Base-by-base conservation (phyloP, 2,329 filamentous ascomycete species). In the Aspergillus sp. region DNA sequence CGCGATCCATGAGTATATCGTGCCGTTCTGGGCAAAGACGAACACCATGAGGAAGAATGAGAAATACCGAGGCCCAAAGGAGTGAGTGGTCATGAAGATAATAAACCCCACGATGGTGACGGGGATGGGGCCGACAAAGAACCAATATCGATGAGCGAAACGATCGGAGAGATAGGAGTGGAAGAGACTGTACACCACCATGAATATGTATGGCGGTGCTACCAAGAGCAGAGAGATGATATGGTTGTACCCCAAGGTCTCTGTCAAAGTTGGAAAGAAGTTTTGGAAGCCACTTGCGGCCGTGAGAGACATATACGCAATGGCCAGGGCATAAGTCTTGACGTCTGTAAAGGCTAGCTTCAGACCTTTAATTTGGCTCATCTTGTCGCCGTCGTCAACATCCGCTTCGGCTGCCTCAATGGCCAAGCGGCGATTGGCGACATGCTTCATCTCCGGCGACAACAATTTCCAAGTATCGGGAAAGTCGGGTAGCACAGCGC, bases 11-110 rank as follows among this genome's bases (percentile, higher is more conserved):
- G 78, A 76, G 62, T 76, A 80, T 12, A 77, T 61, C 4, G 81
- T 84, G 36, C 80, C 80, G 73, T 84, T 83, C 71, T 82, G 82
- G 15, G 81, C 78, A 65, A 85, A 85, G 59, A 86, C 78, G 64
- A 85, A 84, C 63, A 80, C 79, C 76, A 85, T 81, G 28, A 85
- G 74, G 76, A 85, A 85, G 58, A 85, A 76, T 41, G 78, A 80
- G 71, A 85, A 82, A 74, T 86, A 87, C 17, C 81, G 79, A 0
- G 83, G 78, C 0, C 81, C 84, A 57, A 86, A 85, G 30, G 67
- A 67, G 8, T 77, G 67, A 4, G 80, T 81, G 5, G 79, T 79
- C 81, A 85, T 85, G 74, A 85, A 86, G 58, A 86, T 73, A 48
- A 84, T 68, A 59, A 80, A 83, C 7, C 83, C 84, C 25, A 80